phyloP scores from a whole-genome alignment of 163 green algal species.

The Scenedesmus sp. region DNA sequence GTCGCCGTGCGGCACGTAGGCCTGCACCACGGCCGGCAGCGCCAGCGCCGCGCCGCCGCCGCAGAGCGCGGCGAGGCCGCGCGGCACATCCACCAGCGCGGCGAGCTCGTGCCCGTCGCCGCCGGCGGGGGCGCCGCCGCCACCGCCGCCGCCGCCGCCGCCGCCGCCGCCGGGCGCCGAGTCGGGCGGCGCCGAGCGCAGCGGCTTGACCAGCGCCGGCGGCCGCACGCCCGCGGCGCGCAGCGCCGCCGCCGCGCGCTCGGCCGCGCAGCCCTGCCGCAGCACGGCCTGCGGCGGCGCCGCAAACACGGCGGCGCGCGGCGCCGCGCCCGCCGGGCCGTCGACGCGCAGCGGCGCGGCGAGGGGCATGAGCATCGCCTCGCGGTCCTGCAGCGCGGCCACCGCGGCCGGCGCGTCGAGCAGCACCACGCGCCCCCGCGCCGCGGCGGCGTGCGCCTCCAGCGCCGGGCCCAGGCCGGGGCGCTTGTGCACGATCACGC shows the following conservation, averaged over 20 bases:
- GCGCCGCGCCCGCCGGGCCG: not conserved
- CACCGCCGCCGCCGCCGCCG: not conserved
- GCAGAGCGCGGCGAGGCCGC: not conserved
- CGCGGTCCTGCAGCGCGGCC: slow-evolving; percentile 5
- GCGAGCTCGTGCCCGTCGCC: slow-evolving; percentile 25
- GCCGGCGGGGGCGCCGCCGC: slow-evolving; percentile 1
- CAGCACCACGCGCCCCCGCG: not conserved
- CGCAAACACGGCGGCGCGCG: not conserved
- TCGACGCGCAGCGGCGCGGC: not conserved
- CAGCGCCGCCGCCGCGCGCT: not conserved
- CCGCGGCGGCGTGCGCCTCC: not conserved
- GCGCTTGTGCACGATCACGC: slow-evolving; percentile 35
- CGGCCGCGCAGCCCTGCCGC: not conserved
- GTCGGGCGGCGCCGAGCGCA: not conserved
- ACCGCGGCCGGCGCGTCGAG: slow-evolving; percentile 29
- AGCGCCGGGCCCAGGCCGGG: slow-evolving; percentile 17
- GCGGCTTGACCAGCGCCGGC: slow-evolving; percentile 21
- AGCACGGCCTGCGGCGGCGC: slow-evolving; percentile 12
- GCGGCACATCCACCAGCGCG: not conserved
- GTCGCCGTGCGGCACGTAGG: slow-evolving; percentile 45
- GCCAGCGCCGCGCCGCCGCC: not conserved
- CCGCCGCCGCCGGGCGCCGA: slow-evolving; percentile 10
- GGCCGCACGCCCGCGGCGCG: slow-evolving; percentile 10
- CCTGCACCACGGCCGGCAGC: slow-evolving; percentile 46
- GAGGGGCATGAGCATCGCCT: slow-evolving; percentile 23